Conservation (phyloP, 2,329 filamentous ascomycete species). For the Colletotrichum sublineola region DNA sequence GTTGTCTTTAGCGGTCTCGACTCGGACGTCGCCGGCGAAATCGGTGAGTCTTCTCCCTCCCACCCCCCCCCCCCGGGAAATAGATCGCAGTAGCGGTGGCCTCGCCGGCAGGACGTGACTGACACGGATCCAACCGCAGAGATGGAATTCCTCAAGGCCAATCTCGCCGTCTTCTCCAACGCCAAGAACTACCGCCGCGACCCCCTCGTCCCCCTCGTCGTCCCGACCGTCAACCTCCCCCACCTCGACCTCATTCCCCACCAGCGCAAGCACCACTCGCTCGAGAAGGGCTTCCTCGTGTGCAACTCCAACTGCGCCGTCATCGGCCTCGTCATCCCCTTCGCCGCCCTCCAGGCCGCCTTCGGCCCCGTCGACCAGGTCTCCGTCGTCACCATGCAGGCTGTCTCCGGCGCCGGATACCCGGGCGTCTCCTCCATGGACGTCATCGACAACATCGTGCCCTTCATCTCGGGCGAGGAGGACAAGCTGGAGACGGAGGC, state of each 20-base stretch:
- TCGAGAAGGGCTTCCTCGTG: constrained; percentile 90
- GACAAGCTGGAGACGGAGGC: constrained; percentile 97
- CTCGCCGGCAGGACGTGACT: background rate
- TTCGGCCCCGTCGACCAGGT: constrained; percentile 85
- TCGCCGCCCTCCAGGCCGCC: constrained; percentile 86
- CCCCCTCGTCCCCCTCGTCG: constrained; percentile 90
- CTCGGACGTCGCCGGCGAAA: constrained; percentile 90
- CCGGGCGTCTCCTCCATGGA: constrained; percentile 94
- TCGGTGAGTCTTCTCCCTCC: constrained; percentile 72
- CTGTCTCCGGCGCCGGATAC: constrained; percentile 92
- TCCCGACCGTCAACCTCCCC: constrained; percentile 92
- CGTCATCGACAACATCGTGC: constrained; percentile 95
- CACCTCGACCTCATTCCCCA: constrained; percentile 92
- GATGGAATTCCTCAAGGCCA: constrained; percentile 88
- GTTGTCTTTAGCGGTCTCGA: constrained; percentile 94
- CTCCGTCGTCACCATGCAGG: constrained; percentile 92
- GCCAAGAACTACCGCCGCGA: constrained; percentile 97
- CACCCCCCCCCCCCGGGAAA: background rate
- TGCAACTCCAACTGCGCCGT: constrained; percentile 99
- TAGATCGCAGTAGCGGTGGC: background rate
- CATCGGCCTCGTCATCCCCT: constrained; percentile 94
- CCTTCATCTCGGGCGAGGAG: constrained; percentile 93
- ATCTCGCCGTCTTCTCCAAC: constrained; percentile 95
- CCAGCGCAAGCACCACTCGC: constrained; percentile 79
- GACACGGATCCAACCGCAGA: constrained; percentile 65